These are phyloP conservation scores for Sphaerosporella brunnea DNA, from an alignment of 495 filamentous ascomycete species.

Conservation along the genomic window DNA sequence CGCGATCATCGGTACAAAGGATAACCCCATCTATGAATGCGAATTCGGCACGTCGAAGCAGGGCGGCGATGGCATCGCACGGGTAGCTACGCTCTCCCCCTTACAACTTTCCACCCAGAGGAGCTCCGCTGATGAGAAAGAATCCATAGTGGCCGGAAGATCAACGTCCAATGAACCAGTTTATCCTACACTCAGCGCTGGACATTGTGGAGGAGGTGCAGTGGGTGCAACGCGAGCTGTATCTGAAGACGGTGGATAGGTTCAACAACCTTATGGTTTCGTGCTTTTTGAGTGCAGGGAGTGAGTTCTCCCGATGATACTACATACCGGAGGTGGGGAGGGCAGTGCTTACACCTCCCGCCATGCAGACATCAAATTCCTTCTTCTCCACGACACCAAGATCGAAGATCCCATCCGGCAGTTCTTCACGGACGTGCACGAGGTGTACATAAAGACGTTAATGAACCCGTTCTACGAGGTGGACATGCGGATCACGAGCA, in stretches of 20 bases:
- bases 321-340: too few relatives aligned
- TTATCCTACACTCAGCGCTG: constrained; percentile 79
- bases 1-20: constrained; percentile 78
- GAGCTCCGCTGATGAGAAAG: too few relatives aligned
- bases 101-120: too few relatives aligned
- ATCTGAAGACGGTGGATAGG: constrained; percentile 85
- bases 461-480: constrained; percentile 89
- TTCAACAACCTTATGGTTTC: constrained; percentile 83
- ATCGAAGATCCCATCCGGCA: constrained; percentile 85
- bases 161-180: constrained; percentile 85
- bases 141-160: constrained; percentile 52
- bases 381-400: constrained; percentile 76
- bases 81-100: constrained; percentile 37
- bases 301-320: constrained; percentile 23
- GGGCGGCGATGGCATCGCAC: constrained; percentile 76
- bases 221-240: constrained; percentile 45
- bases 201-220: constrained; percentile 92
- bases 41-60: constrained; percentile 91
- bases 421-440: constrained; percentile 89
- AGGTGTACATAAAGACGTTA: constrained; percentile 84
- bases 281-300: constrained; percentile 71
- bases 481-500: constrained; percentile 66
- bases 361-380: constrained; percentile 49
- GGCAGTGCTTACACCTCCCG: too few relatives aligned
- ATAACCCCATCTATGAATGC: constrained; percentile 87